Base-by-base conservation (phyloP, 2,329 filamentous ascomycete genomes). In the Aspergillus ochraceus region DNA sequence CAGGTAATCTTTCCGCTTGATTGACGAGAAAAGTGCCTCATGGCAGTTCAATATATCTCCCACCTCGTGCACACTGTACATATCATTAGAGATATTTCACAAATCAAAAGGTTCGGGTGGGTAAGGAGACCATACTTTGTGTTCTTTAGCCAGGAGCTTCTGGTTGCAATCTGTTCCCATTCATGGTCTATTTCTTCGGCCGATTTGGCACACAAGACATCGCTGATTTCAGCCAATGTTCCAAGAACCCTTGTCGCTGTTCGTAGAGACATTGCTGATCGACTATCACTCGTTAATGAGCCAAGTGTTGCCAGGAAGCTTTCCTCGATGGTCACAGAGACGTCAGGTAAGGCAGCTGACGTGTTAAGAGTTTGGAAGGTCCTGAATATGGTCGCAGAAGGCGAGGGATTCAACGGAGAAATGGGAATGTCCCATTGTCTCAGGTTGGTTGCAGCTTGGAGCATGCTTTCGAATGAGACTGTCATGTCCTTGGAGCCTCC, bases 391-490 rank as follows among this genome's bases (percentile, higher is more conserved):
- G 86, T 88, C 3, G 89, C 87, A 1, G 88, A 82, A 57, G 89
- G 86, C 30, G 86, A 88, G 12, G 83, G 80, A 52, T 83, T 85
- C 2, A 82, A 78, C 8, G 83, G 80, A 0, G 92, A 90, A 0
- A 88, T 87, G 14, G 91, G 90, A 20, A 98, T 83, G 71, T 97
- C 93, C 95, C 95, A 99, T 69, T 94, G 89, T 66, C 95, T 92
- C 17, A 98, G 81, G 64, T 89, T 90, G 60, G 91, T 86, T 20
- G 93, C 92, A 6, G 91, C 91, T 55, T 87, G 85, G 64, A 96
- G 89, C 55, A 91, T 91, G 62, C 84, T 89, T 51, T 92, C 88
- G 8, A 90, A 79, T 0, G 86, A 86, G 8, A 83, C 77, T 2
- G 70, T 64, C 8, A 62, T 62, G 30, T 72, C 70, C 4, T 84